These are phyloP conservation scores for Apiospora pterosperma DNA, from an alignment of 2,329 filamentous ascomycete species.

Conservation along the genomic window DNA sequence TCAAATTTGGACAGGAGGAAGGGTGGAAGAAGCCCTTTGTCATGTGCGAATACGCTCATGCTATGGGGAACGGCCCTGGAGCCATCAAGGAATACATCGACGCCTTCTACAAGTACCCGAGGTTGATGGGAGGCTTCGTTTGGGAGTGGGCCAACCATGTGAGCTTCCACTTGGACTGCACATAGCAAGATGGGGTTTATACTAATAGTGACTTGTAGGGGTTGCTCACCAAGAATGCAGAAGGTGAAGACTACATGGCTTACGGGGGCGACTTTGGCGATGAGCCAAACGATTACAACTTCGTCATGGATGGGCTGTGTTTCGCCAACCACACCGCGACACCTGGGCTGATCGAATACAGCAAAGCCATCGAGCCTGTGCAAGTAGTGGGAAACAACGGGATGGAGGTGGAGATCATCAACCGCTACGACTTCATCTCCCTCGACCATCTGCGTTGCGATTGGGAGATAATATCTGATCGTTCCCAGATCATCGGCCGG, in stretches of 20 bases:
- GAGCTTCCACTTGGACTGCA: slow-evolving; percentile 8
- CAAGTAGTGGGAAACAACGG: slow-evolving; percentile 44
- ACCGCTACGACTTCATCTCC: slow-evolving; percentile 51
- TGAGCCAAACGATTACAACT: slow-evolving; percentile 56
- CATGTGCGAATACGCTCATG: slow-evolving; percentile 53
- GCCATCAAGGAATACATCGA: slow-evolving; percentile 65
- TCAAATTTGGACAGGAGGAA: slow-evolving; percentile 34
- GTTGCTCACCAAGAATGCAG: slow-evolving; percentile 38
- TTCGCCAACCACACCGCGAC: slow-evolving; percentile 47
- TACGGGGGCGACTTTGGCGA: slow-evolving; percentile 63
- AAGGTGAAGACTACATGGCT: slow-evolving; percentile 46
- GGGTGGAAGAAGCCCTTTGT: slow-evolving; percentile 55
- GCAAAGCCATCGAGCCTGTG: slow-evolving; percentile 58
- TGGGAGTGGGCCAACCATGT: slow-evolving; percentile 65
- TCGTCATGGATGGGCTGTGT: slow-evolving; percentile 55
- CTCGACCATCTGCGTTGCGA: slow-evolving; percentile 47
- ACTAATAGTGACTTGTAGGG: slow-evolving; percentile 23
- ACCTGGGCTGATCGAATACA: slow-evolving; percentile 51
- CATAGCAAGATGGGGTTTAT: background rate
- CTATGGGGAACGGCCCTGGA: slow-evolving; percentile 72
- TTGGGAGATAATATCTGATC: slow-evolving; percentile 40
- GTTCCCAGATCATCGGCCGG: slow-evolving; percentile 30
- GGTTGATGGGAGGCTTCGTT: slow-evolving; percentile 61
- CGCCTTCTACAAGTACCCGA: slow-evolving; percentile 56
- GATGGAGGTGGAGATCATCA: slow-evolving; percentile 42